Percentiles rank a stretch among this genome's conserved stretches.
Conservation (phyloP, 2,329 filamentous ascomycete species). For the Sporothrix variecibatus region DNA sequence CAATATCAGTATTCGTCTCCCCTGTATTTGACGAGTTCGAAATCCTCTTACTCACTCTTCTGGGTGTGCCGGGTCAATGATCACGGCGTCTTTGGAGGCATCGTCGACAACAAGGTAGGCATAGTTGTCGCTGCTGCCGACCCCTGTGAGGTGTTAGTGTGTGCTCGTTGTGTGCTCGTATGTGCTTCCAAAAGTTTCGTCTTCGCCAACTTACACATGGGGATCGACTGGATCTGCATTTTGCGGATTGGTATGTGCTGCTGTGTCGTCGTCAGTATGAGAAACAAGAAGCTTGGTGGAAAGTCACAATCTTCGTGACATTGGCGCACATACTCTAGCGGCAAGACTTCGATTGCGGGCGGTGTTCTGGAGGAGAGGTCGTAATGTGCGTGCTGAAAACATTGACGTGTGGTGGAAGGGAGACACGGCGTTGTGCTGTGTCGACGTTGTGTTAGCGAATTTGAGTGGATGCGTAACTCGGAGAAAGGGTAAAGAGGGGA, state of each 20-base stretch:
- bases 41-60: constrained; percentile 61
- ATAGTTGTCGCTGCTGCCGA: constrained; percentile 78
- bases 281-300: not conserved
- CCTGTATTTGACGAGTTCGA: not conserved
- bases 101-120: constrained; percentile 80
- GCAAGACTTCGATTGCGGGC: not conserved
- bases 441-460: not conserved
- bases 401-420: constrained; percentile 12
- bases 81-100: constrained; percentile 73
- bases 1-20: not conserved
- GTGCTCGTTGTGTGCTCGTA: too few species aligned
- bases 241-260: constrained; percentile 45
- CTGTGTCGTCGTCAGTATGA: constrained; percentile 30
- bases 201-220: constrained; percentile 70
- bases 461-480: not conserved
- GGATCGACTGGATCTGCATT: constrained; percentile 87
- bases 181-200: too few species aligned
- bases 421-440: not conserved
- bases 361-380: constrained; percentile 16
- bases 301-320: not conserved
- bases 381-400: constrained; percentile 15
- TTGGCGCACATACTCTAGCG: not conserved
- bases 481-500: not conserved
- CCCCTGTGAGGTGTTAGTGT: constrained; percentile 55
- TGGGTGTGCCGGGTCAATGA: constrained; percentile 79